Evolutionary conservation across 2,329 filamentous ascomycete genomes (phyloP), one percentile per base, ranked within the genome.

Genomic region (Colletotrichum siamense): DNA sequence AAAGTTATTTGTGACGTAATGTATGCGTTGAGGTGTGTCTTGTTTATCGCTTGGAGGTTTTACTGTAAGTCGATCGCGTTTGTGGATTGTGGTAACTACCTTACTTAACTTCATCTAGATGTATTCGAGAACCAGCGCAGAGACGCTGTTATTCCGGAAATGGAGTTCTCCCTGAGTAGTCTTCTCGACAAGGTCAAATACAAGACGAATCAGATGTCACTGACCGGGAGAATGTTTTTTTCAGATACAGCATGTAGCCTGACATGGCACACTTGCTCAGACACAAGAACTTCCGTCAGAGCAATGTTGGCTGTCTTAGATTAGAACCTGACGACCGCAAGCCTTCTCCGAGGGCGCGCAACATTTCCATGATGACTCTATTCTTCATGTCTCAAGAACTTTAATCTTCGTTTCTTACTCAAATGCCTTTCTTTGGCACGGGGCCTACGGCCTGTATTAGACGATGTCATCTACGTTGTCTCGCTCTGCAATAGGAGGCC

Each of bases 401-500:
- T 18, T 9, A 10, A 10, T 18, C 0, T 39, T 39, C 5, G 16
- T 18, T 39, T 39, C 36, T 9, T 5, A 18, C 36, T 39, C 36
- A 8, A 18, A 39, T 39, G 36, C 8, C 30, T 30, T 30, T 10
- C 30, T 12, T 32, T 32, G 10, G 9, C 30, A 32, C 30, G 28
- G 28, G 28, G 28, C 28, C 28, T 28, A 28, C 2, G 8, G 10
- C 8, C 39, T 44, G 5, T 6, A 12, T 10, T n/a, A 44, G 44
- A 49, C 10, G 18, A 22, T 22, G 18, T 22, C 10, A 13, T 49
- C 44, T 13, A 4, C 15, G 10, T 10, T 49, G 6, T 12, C n/a
- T 8, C 44, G 0, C 3, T 2, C 1, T 0, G 10, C 18, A 6
- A 49, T 3, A 0, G 10, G 4, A 13, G n/a, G 6, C 44, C 44